Percentiles rank a stretch among this genome's conserved stretches.
Evolutionary conservation across 2,329 filamentous ascomycete species (phyloP).

Genomic region (Trichoderma afroharzianum): DNA sequence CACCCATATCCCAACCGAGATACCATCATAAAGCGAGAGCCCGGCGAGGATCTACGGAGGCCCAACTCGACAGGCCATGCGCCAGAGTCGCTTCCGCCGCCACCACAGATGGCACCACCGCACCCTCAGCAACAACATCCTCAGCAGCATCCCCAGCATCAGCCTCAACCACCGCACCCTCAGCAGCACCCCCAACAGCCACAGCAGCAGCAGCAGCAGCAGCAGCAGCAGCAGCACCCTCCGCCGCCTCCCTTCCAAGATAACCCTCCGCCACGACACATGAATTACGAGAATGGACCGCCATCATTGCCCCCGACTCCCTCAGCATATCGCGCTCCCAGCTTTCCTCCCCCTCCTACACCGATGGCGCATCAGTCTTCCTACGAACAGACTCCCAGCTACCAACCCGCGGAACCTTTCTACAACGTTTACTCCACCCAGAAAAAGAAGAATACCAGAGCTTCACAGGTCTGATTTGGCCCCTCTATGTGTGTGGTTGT

Average conservation of each 20-base stretch:
- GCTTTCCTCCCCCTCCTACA: conserved; percentile 40
- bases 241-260: conserved; percentile 40
- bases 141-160: not conserved
- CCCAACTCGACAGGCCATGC: conserved; percentile 51
- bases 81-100: conserved; percentile 32
- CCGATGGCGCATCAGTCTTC: conserved; percentile 37
- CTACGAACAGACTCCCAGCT: conserved; percentile 36
- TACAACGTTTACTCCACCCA: conserved; percentile 41
- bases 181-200: not conserved
- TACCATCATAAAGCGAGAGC: conserved; percentile 55
- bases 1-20: conserved; percentile 47
- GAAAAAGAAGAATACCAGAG: conserved; percentile 60
- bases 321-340: conserved; percentile 39
- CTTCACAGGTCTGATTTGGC: conserved; percentile 51
- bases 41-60: conserved; percentile 48
- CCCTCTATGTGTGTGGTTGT: not conserved
- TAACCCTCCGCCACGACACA: conserved; percentile 45
- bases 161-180: not conserved
- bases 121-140: not conserved
- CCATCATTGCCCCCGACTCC: conserved; percentile 44
- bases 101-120: conserved; percentile 29
- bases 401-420: conserved; percentile 34
- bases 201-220: not conserved
- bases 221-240: not conserved
- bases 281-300: conserved; percentile 49